Evolutionary conservation across 106 monocot species (phyloP), one percentile per base, ranked within the genome.

Genomic region (Apostasia ramifera): DNA sequence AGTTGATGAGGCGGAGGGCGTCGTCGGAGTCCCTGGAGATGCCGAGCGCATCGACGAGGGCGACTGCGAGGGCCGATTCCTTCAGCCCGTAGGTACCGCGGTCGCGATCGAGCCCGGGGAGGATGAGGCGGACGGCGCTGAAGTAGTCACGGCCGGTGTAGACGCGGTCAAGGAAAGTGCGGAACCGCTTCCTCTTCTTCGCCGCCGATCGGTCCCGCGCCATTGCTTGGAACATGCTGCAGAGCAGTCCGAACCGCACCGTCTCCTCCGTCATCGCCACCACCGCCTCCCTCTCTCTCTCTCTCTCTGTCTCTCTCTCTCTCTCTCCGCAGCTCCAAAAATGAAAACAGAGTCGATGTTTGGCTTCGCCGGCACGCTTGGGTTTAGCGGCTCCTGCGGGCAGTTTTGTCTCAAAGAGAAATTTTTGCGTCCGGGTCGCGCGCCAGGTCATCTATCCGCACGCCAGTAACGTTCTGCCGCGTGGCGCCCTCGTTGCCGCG

Each of bases 191-290:
- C 66, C 92, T 68, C 83, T 93, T 98, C 85, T 90, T 98, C 51
- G 67, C 81, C 49, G 93, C 70, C 46, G 93, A 75, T 5, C 90
- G 78, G 70, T 93, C 93, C 38, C 87, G 74, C 26, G 79, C 74
- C 87, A 98, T 93, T 62, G 93, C 98, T 83, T 98, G 85, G 81
- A 90, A 93, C 98, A 98, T 98, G 75, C 87, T 84, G 68, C 85
- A 87, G 50, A 93, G 83, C 7, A 98, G 61, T 8, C 90, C 85
- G 78, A 93, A 92, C 70, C 86, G 66, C 63, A 93, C 90, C 58
- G 83, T 87, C 74, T 62, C 75, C 45, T 84, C 98, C 71, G 87
- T 79, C 98, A 95, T 95, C 66, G 43, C 66, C 6, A 39, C 5
- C 59, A 2, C 60, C 2, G 68, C 53, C 50, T 8, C 50, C 0